These are phyloP conservation scores for Turritis glabra DNA, from an alignment of 345 rosid genomes.

Conservation along the genomic window DNA sequence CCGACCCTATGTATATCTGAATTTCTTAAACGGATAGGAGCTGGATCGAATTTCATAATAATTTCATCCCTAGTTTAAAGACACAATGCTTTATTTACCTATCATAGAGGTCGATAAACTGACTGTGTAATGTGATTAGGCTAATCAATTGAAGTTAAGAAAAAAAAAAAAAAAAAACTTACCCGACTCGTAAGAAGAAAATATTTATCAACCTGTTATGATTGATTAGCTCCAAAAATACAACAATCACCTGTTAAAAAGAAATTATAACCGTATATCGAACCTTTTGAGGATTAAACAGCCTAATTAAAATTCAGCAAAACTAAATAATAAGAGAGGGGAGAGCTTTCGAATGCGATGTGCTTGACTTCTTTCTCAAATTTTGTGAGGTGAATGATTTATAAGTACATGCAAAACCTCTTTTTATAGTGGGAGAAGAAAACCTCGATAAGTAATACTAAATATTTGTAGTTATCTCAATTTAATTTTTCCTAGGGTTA, in stretches of 20 bases:
- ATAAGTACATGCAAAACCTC: not conserved
- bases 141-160: too few relatives aligned
- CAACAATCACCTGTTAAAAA: not conserved
- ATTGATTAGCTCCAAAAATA: not conserved
- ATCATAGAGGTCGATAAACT: not conserved
- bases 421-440: not conserved
- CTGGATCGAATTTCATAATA: too few relatives aligned
- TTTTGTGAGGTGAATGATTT: not conserved
- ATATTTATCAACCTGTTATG: not conserved
- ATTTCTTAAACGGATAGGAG: too few relatives aligned
- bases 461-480: not conserved
- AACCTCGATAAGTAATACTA: not conserved
- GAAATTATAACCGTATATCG: not conserved
- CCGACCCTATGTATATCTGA: too few relatives aligned
- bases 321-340: not conserved
- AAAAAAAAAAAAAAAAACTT: not conserved
- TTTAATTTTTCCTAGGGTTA: not conserved
- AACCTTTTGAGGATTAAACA: not conserved
- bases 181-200: not conserved
- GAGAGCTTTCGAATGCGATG: not conserved
- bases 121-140: not conserved
- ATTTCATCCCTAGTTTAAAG: too few relatives aligned
- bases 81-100: not conserved
- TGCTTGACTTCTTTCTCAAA: not conserved
- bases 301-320: too few relatives aligned